A percentile compares a stretch with the other conserved stretches of the same genome.
phyloP scores from a whole-genome alignment of 1,284 basidiomycete species.

The Athelia psychrophila region DNA sequence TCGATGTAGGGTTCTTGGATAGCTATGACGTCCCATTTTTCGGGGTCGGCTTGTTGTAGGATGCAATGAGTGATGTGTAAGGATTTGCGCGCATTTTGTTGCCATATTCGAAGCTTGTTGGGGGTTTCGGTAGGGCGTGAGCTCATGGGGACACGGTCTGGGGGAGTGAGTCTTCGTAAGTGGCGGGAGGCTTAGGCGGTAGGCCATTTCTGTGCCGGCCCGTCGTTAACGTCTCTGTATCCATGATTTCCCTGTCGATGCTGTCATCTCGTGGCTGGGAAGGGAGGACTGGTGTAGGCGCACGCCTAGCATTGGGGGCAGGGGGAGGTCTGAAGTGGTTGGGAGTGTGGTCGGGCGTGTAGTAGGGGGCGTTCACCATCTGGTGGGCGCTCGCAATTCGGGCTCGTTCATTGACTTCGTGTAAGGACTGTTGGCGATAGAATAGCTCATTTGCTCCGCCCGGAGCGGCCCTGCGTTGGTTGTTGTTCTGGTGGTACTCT shows the following conservation, averaged over 20 bases:
- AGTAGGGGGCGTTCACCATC: too few species aligned
- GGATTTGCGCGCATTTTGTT: conserved; percentile 30
- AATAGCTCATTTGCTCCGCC: too few species aligned
- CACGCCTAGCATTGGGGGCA: too few species aligned
- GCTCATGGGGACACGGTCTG: conserved; percentile 6
- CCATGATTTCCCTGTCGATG: neutral
- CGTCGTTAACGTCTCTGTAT: neutral
- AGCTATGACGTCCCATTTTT: conserved; percentile 24
- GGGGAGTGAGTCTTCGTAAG: neutral
- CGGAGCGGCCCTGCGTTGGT: too few species aligned
- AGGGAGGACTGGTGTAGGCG: neutral
- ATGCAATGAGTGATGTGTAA: conserved; percentile 15
- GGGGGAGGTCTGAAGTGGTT: too few species aligned
- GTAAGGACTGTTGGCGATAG: too few species aligned
- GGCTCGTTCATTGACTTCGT: too few species aligned
- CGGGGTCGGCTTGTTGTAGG: conserved; percentile 5
- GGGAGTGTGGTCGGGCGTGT: too few species aligned
- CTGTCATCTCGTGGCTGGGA: neutral
- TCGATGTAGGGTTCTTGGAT: conserved; percentile 34
- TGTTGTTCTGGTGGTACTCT: too few species aligned
- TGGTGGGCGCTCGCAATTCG: too few species aligned
- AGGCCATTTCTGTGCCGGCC: neutral
- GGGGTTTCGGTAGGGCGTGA: conserved; percentile 18
- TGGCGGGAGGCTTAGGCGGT: neutral
- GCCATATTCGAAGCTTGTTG: conserved; percentile 18